Percentiles rank a stretch among this genome's conserved stretches.
These are phyloP conservation scores for Talaromyces sp. DNA, from an alignment of 2,329 filamentous ascomycete species.

Conservation along the genomic window DNA sequence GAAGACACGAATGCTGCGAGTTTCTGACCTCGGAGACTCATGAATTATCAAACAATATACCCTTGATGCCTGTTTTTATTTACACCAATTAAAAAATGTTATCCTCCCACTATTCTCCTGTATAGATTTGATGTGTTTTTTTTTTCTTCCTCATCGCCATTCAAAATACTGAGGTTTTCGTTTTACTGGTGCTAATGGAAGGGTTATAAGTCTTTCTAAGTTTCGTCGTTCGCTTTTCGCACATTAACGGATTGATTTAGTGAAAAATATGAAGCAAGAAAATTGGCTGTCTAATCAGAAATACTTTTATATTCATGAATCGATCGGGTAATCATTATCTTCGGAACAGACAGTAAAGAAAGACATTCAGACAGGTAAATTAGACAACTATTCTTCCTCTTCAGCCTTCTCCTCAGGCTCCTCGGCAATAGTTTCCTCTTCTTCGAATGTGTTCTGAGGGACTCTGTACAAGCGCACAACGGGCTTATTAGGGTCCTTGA, in stretches of 20 bases:
- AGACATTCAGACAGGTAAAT: background rate
- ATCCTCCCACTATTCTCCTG: background rate
- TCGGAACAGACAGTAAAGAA: background rate
- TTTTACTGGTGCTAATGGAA: background rate
- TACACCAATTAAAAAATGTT: background rate
- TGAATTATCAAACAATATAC: background rate
- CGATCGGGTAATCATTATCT: slow-evolving; percentile 4
- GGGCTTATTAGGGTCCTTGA: slow-evolving; percentile 94
- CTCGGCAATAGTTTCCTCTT: slow-evolving; percentile 64
- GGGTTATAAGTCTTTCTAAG: too few species aligned
- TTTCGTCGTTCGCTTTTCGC: background rate
- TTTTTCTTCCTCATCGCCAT: background rate
- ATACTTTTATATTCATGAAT: slow-evolving; percentile 14
- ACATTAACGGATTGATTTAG: background rate
- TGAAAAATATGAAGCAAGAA: background rate
- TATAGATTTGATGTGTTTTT: background rate
- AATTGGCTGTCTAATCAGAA: background rate
- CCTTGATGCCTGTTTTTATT: background rate
- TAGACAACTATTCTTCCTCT: slow-evolving; percentile 47
- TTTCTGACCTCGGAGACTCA: background rate
- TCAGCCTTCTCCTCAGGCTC: slow-evolving; percentile 56
- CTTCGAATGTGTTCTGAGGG: slow-evolving; percentile 82
- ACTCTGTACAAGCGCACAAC: slow-evolving; percentile 92
- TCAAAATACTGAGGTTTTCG: background rate
- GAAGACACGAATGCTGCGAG: background rate